These are phyloP conservation scores for Phascolomyces articulosus DNA, from an alignment of 371 early-diverging fungal genomes.

Conservation along the genomic window DNA sequence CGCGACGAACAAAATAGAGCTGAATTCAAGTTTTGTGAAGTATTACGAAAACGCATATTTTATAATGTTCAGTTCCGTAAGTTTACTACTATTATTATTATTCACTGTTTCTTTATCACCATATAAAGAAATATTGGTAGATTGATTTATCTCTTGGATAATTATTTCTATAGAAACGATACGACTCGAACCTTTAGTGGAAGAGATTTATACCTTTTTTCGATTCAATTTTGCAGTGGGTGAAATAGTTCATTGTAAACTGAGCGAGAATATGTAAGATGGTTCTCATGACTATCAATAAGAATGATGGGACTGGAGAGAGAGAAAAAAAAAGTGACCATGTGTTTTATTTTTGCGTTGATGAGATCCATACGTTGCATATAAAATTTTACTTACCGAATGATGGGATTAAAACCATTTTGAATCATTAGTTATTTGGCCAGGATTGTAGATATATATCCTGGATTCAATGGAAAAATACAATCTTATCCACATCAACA, in stretches of 20 bases:
- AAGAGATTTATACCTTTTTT: constrained; percentile 48
- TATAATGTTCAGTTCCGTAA: constrained; percentile 72
- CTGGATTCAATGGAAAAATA: constrained; percentile 8
- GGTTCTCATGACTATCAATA: not conserved
- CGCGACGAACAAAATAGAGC: constrained; percentile 49
- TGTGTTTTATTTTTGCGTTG: no score
- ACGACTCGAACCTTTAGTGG: constrained; percentile 49
- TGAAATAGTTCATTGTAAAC: constrained; percentile 46
- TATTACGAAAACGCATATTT: constrained; percentile 62
- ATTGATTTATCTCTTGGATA: not conserved
- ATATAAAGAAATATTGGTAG: no score
- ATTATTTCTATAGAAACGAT: constrained; percentile 35
- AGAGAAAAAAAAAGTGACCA: not conserved
- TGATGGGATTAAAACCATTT: not conserved
- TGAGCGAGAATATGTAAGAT: constrained; percentile 36
- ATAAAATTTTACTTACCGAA: not conserved
- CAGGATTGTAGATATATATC: constrained; percentile 31
- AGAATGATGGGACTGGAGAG: not conserved
- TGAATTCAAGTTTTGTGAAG: constrained; percentile 64
- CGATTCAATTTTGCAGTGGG: constrained; percentile 40
- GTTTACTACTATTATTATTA: constrained; percentile 12
- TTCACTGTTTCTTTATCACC: no score
- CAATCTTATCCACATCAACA: not conserved
- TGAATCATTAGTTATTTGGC: constrained; percentile 41
- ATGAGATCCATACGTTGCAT: not conserved